phyloP scores from a whole-genome alignment of 306 rosid species.

The Sicyos edulis region DNA sequence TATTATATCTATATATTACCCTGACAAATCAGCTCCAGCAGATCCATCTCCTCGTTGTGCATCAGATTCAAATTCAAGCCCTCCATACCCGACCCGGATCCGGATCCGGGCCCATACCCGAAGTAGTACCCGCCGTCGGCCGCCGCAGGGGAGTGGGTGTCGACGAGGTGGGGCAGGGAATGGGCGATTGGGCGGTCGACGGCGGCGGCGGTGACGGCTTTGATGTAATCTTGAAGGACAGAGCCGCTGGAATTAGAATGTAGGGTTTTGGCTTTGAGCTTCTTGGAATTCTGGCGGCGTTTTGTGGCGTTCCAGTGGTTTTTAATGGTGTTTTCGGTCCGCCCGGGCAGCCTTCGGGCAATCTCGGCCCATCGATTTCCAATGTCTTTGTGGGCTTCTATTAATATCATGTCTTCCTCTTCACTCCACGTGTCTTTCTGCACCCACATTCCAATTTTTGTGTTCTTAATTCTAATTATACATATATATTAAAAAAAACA shows the following conservation, averaged over 20 bases:
- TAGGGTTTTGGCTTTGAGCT: constrained; percentile 18
- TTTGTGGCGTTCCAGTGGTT: constrained; percentile 78
- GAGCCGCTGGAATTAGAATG: not conserved
- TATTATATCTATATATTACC: constrained; percentile 16
- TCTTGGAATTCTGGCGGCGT: constrained; percentile 41
- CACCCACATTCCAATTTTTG: not conserved
- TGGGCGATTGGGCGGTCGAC: not conserved
- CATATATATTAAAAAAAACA: not conserved
- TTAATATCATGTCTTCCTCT: constrained; percentile 51
- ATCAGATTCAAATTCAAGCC: constrained; percentile 9
- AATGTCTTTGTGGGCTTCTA: constrained; percentile 48
- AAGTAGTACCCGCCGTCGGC: not conserved
- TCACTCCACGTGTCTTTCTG: constrained; percentile 78
- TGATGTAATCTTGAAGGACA: constrained; percentile 46
- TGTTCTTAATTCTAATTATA: not conserved
- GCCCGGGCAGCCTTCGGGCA: constrained; percentile 44
- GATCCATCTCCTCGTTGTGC: constrained; percentile 36
- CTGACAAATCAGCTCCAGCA: constrained; percentile 30
- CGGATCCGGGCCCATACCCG: constrained; percentile 16
- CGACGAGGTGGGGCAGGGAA: constrained; percentile 4
- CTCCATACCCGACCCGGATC: constrained; percentile 20
- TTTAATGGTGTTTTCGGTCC: constrained; percentile 66
- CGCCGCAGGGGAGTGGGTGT: not conserved
- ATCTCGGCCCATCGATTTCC: constrained; percentile 84
- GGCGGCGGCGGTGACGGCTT: constrained; percentile 23